Evolutionary conservation across 2,329 filamentous ascomycete species (phyloP).

Genomic region (Teratosphaeria destructans): DNA sequence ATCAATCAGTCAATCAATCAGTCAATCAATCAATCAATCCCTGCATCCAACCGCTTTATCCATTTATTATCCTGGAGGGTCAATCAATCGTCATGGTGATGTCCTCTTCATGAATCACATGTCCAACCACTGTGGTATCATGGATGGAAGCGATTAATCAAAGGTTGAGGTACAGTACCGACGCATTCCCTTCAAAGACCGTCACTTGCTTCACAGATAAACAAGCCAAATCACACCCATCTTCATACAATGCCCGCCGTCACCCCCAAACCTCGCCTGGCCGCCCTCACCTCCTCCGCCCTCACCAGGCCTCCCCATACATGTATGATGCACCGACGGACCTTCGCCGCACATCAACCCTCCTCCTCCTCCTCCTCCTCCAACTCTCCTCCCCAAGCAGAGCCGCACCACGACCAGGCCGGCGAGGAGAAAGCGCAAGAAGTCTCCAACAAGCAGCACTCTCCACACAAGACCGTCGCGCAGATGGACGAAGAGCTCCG

Average conservation of each 20-base stretch:
- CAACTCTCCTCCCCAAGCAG: neutral
- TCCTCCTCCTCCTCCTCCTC: too few species aligned
- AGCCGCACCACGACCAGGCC: neutral
- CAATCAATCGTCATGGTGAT: neutral
- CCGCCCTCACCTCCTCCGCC: neutral
- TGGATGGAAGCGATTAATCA: neutral
- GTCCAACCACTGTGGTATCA: neutral
- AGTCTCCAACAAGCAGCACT: slow-evolving; percentile 5
- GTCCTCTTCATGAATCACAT: neutral
- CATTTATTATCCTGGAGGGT: too few species aligned
- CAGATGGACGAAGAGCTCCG: slow-evolving; percentile 58
- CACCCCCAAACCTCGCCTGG: neutral
- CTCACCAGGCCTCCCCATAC: neutral
- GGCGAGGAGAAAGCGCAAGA: slow-evolving; percentile 8
- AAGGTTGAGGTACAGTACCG: neutral
- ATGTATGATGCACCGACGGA: neutral
- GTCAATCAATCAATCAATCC: too few species aligned
- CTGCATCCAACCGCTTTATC: neutral
- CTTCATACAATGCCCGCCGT: neutral
- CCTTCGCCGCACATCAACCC: neutral
- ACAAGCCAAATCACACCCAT: neutral
- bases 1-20: neutral
- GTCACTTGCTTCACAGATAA: neutral
- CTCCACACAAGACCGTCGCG: slow-evolving; percentile 44
- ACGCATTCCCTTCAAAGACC: neutral